Evolutionary conservation across 345 rosid genomes (phyloP).

Genomic region (Clarkia xantiana): DNA sequence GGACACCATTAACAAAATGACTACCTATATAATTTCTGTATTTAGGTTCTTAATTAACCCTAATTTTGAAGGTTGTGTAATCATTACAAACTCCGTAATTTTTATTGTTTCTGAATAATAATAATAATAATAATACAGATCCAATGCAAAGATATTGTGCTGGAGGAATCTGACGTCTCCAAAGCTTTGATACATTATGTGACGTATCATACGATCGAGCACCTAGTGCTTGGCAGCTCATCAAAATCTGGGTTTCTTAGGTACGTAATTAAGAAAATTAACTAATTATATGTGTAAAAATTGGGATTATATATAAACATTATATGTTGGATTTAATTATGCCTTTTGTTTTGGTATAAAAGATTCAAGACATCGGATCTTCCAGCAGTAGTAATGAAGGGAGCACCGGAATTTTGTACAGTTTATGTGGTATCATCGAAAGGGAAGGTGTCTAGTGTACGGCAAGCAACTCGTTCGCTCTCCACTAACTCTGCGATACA

Average conservation of each 20-base stretch:
- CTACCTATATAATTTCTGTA: too few relatives aligned
- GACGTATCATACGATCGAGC: conserved; percentile 15
- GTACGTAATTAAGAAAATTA: conserved; percentile 9
- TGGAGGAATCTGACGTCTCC: conserved; percentile 37
- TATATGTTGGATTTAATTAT: too few relatives aligned
- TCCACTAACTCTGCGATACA: conserved; percentile 13
- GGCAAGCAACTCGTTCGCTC: conserved; percentile 27
- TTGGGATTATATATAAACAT: too few relatives aligned
- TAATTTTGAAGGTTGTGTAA: too few relatives aligned
- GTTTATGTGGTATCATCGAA: conserved; percentile 43
- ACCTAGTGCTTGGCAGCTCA: conserved; percentile 40
- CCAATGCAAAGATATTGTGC: conserved; percentile 36
- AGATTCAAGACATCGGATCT: conserved; percentile 50
- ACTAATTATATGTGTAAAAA: too few relatives aligned
- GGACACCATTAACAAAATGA: too few relatives aligned
- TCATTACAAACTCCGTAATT: too few relatives aligned
- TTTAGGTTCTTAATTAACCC: too few relatives aligned
- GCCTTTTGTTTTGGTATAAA: conserved; percentile 9
- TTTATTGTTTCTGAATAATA: background rate
- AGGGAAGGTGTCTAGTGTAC: conserved; percentile 48
- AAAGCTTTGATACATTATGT: conserved; percentile 43
- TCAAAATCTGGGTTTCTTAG: conserved; percentile 43
- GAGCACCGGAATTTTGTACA: conserved; percentile 53
- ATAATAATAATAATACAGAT: too few relatives aligned
- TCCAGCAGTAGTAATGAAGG: conserved; percentile 37